Conservation (phyloP, 2,329 filamentous ascomycete genomes). For the Aureobasidium sp. region DNA sequence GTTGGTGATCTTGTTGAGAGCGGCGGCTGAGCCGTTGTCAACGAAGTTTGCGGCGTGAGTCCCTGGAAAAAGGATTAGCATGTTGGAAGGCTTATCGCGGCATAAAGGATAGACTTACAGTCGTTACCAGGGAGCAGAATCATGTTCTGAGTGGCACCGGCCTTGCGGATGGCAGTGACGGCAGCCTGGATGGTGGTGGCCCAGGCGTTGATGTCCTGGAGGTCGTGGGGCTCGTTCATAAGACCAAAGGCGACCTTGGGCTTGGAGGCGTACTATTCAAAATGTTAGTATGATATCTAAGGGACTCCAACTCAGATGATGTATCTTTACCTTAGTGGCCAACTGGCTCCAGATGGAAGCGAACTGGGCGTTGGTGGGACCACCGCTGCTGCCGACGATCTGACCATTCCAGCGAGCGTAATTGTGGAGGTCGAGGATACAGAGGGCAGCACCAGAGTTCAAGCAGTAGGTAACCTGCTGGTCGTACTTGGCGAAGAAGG, state of each 20-base stretch:
- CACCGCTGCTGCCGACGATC: slow-evolving; percentile 52
- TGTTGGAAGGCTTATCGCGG: no score
- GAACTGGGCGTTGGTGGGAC: slow-evolving; percentile 52
- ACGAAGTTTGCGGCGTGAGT: neutral
- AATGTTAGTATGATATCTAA: no score
- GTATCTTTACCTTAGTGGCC: slow-evolving; percentile 37
- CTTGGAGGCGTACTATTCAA: slow-evolving; percentile 35
- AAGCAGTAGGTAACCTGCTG: slow-evolving; percentile 16
- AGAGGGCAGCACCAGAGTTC: slow-evolving; percentile 14
- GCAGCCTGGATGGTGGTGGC: slow-evolving; percentile 52
- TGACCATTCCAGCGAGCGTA: slow-evolving; percentile 47
- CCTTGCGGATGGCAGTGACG: slow-evolving; percentile 56
- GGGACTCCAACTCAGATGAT: no score
- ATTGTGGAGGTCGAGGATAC: slow-evolving; percentile 25
- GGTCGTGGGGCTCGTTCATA: slow-evolving; percentile 61
- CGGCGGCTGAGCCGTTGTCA: slow-evolving; percentile 23
- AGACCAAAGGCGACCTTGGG: slow-evolving; percentile 53
- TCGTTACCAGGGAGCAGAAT: slow-evolving; percentile 58
- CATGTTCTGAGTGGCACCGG: slow-evolving; percentile 54
- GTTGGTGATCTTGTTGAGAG: slow-evolving; percentile 22
- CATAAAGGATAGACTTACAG: neutral
- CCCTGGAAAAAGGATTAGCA: neutral
- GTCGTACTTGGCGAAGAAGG: slow-evolving; percentile 17
- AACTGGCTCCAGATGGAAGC: slow-evolving; percentile 48
- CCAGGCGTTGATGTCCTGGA: slow-evolving; percentile 46